Evolutionary conservation across 1,284 basidiomycete species (phyloP).

Genomic region (Baeospora myosura): DNA sequence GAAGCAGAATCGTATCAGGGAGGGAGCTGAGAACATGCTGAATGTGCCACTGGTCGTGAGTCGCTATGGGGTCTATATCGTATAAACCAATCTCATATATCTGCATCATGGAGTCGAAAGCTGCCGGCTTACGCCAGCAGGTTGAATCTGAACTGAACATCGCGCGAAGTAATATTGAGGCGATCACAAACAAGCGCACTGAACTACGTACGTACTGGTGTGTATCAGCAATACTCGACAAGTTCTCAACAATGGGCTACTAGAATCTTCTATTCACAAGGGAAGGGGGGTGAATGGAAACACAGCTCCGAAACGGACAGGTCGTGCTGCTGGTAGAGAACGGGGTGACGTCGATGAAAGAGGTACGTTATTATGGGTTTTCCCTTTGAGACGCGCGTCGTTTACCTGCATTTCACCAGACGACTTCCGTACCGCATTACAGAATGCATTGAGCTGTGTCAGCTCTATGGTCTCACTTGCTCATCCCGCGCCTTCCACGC

Average conservation of each 20-base stretch:
- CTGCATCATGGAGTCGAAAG: too few species aligned
- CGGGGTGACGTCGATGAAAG: slow-evolving; percentile 36
- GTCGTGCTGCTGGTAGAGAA: slow-evolving; percentile 19
- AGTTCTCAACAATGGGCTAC: slow-evolving; percentile 3
- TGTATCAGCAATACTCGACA: not conserved
- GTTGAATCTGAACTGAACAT: slow-evolving; percentile 72
- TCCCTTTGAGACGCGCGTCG: slow-evolving; percentile 2
- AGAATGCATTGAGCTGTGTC: slow-evolving; percentile 51
- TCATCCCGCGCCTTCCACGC: slow-evolving; percentile 38
- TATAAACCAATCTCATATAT: slow-evolving; percentile 5
- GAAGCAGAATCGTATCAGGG: slow-evolving; percentile 71
- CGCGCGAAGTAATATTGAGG: slow-evolving; percentile 65
- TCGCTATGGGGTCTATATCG: slow-evolving; percentile 13
- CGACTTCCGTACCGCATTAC: slow-evolving; percentile 62
- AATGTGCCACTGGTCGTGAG: slow-evolving; percentile 57
- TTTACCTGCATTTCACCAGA: slow-evolving; percentile 32
- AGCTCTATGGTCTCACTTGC: slow-evolving; percentile 43
- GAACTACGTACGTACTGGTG: slow-evolving; percentile 43
- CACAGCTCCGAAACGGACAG: slow-evolving; percentile 27
- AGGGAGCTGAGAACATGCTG: slow-evolving; percentile 80
- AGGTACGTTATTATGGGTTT: slow-evolving; percentile 21
- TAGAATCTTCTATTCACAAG: slow-evolving; percentile 34
- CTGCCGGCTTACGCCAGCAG: slow-evolving; percentile 52
- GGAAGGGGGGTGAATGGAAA: slow-evolving; percentile 27
- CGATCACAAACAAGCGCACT: slow-evolving; percentile 51